Evolutionary conservation across 2,329 filamentous ascomycete genomes (phyloP), one percentile per base, ranked within the genome.

Genomic region (Coniochaeta ligniaria): DNA sequence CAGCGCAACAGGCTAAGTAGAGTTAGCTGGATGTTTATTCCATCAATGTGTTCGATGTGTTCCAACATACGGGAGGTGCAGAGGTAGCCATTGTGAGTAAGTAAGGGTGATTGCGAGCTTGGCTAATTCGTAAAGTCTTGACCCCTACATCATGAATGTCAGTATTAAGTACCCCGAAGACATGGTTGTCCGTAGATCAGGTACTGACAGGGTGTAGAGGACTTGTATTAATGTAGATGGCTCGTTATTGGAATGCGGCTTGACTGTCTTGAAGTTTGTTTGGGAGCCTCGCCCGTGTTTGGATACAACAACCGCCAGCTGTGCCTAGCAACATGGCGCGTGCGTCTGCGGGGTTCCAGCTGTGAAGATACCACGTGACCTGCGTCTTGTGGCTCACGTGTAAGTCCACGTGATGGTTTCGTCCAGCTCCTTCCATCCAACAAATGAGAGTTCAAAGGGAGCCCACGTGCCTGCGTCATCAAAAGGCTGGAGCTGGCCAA

Each of bases 1-100:
- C 67, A 87, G 82, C 62, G 90, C 83, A 69, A 96, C 83, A 63
- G 92, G 92, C 90, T 94, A 57, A n/a, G n/a, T 9, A 43, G 41
- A 33, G 63, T 65, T 36, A 66, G 65, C 35, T 28, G 24, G 41
- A 35, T 22, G 31, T 26, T 16, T 28, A 22, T 20, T 57, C 31
- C n/a, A 16, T 31, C 17, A 20, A 55, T 55, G 2, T 28, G 12
- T 16, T 36, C 22, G 5, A 36, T 4, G 20, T 12, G 14, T 35
- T 3, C 35, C 33, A 7, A 35, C 61, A 36, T 60, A 62, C 61
- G n/a, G 61, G 59, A 58, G 55, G 59, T 36, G 59, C 61, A 26
- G 57, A 58, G 36, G 61, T 52, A 60, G 59, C 61, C 61, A 62
- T 62, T 56, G 47, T 61, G 56, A 2, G 38, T n/a, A 28, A 31